Percentiles rank a stretch among this genome's conserved stretches.
Evolutionary conservation across 2,329 filamentous ascomycete species (phyloP).

Genomic region (Apiospora marii): DNA sequence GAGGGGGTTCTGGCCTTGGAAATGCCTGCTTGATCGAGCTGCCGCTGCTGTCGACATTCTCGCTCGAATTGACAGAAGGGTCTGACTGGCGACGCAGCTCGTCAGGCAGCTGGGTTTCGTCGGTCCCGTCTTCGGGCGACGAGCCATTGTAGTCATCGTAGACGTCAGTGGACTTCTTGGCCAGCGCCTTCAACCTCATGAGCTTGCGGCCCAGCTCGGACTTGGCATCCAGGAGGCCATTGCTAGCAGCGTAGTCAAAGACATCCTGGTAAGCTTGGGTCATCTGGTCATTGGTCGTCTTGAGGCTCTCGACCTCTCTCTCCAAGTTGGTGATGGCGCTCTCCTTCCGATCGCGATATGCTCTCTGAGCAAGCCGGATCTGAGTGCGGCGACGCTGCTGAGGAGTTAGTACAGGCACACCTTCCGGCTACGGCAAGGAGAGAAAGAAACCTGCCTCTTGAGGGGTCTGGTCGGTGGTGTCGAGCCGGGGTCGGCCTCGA

Average conservation of each 20-base stretch:
- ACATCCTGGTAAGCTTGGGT: slow-evolving; percentile 73
- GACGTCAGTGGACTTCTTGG: slow-evolving; percentile 54
- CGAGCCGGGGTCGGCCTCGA: slow-evolving; percentile 77
- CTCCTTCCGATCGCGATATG: slow-evolving; percentile 86
- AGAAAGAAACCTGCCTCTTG: slow-evolving; percentile 70
- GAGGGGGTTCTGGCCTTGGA: not conserved
- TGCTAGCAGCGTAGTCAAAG: slow-evolving; percentile 65
- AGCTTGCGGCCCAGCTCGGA: slow-evolving; percentile 64
- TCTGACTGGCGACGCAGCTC: not conserved
- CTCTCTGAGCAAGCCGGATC: slow-evolving; percentile 85
- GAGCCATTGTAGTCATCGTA: slow-evolving; percentile 48
- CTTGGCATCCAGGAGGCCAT: slow-evolving; percentile 64
- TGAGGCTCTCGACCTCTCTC: slow-evolving; percentile 73
- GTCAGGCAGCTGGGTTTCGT: slow-evolving; percentile 15
- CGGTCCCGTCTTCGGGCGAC: slow-evolving; percentile 36
- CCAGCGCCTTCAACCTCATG: slow-evolving; percentile 64
- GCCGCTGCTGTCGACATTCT: slow-evolving; percentile 23
- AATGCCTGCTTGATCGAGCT: not conserved
- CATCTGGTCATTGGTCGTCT: slow-evolving; percentile 76
- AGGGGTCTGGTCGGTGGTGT: slow-evolving; percentile 79
- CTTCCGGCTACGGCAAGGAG: not conserved
- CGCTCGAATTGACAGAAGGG: not conserved
- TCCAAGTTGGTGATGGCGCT: slow-evolving; percentile 78
- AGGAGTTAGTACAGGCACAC: not conserved
- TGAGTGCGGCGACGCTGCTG: slow-evolving; percentile 80